A percentile compares a stretch with the other conserved stretches of the same genome.
Evolutionary conservation across 2,329 filamentous ascomycete genomes (phyloP).

Genomic region (Ophiostoma ips): DNA sequence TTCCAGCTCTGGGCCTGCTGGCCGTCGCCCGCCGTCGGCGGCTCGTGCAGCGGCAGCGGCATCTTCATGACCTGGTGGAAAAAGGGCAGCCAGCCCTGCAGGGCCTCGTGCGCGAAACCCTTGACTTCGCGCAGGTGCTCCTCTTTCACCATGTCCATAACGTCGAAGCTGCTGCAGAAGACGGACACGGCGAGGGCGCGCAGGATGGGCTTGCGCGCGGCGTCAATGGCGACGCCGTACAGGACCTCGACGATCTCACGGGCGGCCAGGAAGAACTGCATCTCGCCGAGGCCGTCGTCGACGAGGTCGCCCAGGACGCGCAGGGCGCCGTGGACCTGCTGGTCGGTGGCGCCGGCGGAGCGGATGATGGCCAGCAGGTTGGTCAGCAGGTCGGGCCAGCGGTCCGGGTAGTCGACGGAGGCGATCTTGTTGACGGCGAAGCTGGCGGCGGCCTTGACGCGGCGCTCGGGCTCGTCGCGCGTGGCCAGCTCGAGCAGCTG

Average conservation of each 20-base stretch:
- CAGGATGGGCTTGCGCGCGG: slow-evolving; percentile 58
- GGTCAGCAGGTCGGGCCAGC: slow-evolving; percentile 84
- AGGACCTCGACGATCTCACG: slow-evolving; percentile 72
- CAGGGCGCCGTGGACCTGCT: slow-evolving; percentile 76
- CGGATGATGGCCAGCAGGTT: slow-evolving; percentile 65
- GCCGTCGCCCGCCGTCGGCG: slow-evolving; percentile 29
- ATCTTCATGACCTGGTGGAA: slow-evolving; percentile 68
- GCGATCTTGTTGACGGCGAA: slow-evolving; percentile 86
- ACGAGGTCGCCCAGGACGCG: slow-evolving; percentile 81
- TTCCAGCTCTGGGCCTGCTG: slow-evolving; percentile 56
- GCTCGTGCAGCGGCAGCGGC: slow-evolving; percentile 52
- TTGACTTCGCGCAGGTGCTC: slow-evolving; percentile 79
- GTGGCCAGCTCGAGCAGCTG: slow-evolving; percentile 66
- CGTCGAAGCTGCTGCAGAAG: slow-evolving; percentile 84
- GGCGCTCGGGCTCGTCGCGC: slow-evolving; percentile 60
- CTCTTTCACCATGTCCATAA: slow-evolving; percentile 92
- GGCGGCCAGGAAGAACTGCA: slow-evolving; percentile 87
- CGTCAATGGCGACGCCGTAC: slow-evolving; percentile 67
- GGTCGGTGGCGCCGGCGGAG: slow-evolving; percentile 58
- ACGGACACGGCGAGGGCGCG: slow-evolving; percentile 79
- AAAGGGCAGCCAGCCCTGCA: slow-evolving; percentile 78
- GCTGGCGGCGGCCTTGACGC: slow-evolving; percentile 73
- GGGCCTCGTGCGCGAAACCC: slow-evolving; percentile 73
- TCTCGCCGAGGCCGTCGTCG: slow-evolving; percentile 84
- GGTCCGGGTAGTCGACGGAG: slow-evolving; percentile 79